Percentiles rank a stretch among this genome's conserved stretches.
Evolutionary conservation across 352 stramenopile genomes (phyloP).

Genomic region (Lagenidium sp.): DNA sequence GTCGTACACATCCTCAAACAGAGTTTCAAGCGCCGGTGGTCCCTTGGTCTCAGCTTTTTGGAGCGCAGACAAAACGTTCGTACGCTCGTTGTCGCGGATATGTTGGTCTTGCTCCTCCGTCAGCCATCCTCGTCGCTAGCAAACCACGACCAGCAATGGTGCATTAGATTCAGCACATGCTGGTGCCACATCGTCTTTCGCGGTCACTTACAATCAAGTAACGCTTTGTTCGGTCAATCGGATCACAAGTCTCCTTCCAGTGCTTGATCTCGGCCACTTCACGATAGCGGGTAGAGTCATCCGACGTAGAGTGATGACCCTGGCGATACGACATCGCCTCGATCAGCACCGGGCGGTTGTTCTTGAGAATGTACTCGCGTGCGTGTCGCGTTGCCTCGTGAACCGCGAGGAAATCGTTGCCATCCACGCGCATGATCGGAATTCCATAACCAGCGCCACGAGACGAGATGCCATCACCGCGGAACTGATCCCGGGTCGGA

Average conservation of each 20-base stretch:
- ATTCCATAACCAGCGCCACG: conserved; percentile 95
- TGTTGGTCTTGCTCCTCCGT: conserved; percentile 75
- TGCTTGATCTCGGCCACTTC: conserved; percentile 89
- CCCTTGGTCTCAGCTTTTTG: conserved; percentile 88
- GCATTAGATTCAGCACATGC: background rate
- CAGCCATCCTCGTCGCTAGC: conserved; percentile 82
- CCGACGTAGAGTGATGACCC: conserved; percentile 97
- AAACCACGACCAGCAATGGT: background rate
- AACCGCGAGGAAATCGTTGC: conserved; percentile 97
- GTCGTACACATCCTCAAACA: conserved; percentile 98
- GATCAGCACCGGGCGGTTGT: conserved; percentile 92
- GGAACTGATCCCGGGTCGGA: conserved; percentile 93
- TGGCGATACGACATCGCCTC: conserved; percentile 98
- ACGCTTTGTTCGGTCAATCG: conserved; percentile 85
- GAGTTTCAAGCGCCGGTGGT: conserved; percentile 73
- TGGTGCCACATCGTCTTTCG: too few relatives aligned
- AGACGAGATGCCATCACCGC: conserved; percentile 94
- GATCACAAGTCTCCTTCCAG: conserved; percentile 86
- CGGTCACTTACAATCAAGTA: conserved; percentile 80
- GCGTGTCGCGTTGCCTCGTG: conserved; percentile 88
- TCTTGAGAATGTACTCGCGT: conserved; percentile 83
- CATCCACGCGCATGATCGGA: conserved; percentile 94
- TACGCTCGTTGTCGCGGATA: conserved; percentile 85
- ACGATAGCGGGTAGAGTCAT: conserved; percentile 97
- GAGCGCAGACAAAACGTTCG: conserved; percentile 75